Percentiles rank a stretch among this genome's conserved stretches.
Conservation (phyloP, 306 rosid genomes). For the Citrullus amarus region DNA sequence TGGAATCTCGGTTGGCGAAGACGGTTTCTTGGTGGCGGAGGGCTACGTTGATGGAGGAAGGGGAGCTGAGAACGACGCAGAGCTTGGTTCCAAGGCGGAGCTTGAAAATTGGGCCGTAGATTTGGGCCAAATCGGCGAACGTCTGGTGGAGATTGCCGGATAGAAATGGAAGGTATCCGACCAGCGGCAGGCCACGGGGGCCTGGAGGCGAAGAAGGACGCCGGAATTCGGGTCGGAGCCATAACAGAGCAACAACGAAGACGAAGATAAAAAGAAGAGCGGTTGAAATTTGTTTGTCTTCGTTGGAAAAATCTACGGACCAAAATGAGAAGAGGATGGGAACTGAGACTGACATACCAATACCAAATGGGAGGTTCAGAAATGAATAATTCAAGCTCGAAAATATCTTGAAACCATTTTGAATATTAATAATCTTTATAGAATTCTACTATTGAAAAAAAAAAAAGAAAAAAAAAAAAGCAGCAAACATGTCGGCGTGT, state of each 20-base stretch:
- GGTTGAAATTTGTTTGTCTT: not conserved
- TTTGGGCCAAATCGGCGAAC: not conserved
- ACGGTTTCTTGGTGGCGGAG: not conserved
- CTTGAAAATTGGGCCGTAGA: not conserved
- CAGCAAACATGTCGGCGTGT: too few species aligned
- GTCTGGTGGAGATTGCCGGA: not conserved
- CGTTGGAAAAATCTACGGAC: not conserved
- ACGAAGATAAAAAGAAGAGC: not conserved
- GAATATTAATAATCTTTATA: too few species aligned
- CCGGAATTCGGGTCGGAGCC: not conserved
- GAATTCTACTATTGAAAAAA: too few species aligned
- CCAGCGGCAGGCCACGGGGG: conserved; percentile 1
- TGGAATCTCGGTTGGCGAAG: not conserved
- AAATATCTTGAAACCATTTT: too few species aligned
- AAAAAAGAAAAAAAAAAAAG: too few species aligned
- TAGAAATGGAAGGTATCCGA: conserved; percentile 3
- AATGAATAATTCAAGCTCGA: too few species aligned
- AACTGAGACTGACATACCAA: not conserved
- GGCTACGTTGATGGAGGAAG: not conserved
- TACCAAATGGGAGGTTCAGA: not conserved
- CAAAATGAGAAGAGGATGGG: not conserved
- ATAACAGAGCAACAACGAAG: not conserved
- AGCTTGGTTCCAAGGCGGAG: not conserved
- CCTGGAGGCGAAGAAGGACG: not conserved
- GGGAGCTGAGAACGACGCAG: not conserved